A percentile compares a stretch with the other conserved stretches of the same genome.
phyloP scores from a whole-genome alignment of 164 flowering plant species.

The Paratinospora sagittata region DNA sequence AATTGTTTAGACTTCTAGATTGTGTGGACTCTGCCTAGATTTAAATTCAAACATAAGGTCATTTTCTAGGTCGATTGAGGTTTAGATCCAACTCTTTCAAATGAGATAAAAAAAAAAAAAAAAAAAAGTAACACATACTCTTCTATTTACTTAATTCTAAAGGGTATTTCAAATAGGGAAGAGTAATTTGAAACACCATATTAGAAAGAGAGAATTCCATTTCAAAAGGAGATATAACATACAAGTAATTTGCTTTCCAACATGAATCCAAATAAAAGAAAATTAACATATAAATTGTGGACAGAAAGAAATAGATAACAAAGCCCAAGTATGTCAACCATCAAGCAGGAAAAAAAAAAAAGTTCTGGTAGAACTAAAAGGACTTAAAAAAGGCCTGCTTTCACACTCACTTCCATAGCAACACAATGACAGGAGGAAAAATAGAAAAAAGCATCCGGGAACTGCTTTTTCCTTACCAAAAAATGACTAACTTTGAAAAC shows the following conservation, averaged over 20 bases:
- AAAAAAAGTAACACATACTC: no score
- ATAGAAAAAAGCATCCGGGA: conserved; percentile 10
- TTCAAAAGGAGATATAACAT: conserved; percentile 5
- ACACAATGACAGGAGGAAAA: not conserved
- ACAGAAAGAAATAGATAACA: conserved; percentile 10
- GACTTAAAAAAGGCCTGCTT: conserved; percentile 8
- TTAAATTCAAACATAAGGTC: no score
- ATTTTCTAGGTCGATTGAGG: no score
- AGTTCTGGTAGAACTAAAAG: conserved; percentile 1
- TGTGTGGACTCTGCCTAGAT: no score
- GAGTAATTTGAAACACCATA: not conserved
- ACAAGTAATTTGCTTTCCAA: not conserved
- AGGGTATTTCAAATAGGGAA: not conserved
- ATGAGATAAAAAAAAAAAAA: no score
- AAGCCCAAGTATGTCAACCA: conserved; percentile 7
- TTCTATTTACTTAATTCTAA: no score
- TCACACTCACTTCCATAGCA: conserved; percentile 4
- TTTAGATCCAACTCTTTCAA: no score
- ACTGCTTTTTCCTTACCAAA: conserved; percentile 17
- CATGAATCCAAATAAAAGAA: no score
- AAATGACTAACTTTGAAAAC: no score
- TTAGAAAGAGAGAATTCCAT: not conserved
- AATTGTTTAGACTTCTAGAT: no score
- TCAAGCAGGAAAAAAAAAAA: conserved; percentile 4
- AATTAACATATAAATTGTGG: no score